Percentiles rank a stretch among this genome's conserved stretches.
phyloP scores from a whole-genome alignment of 2,329 filamentous ascomycete species.

The Chrysoporthe austroafricana region DNA sequence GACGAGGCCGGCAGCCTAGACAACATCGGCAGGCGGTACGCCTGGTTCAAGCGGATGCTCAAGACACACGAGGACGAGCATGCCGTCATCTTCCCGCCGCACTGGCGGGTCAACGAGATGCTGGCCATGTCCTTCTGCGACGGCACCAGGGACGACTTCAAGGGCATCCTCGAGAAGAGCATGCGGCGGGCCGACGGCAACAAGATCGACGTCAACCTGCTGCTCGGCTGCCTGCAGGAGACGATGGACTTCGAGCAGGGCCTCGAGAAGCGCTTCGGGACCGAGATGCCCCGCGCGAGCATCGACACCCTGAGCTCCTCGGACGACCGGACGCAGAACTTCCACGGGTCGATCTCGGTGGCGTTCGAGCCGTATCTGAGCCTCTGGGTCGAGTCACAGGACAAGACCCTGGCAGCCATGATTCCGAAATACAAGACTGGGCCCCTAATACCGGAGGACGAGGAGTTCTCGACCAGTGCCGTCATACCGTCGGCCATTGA shows the following conservation, averaged over 20 bases:
- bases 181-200: conserved; percentile 78
- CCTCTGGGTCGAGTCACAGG: conserved; percentile 95
- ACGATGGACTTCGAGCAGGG: conserved; percentile 96
- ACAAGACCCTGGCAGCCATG: conserved; percentile 80
- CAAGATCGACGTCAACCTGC: conserved; percentile 84
- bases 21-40: conserved; percentile 92
- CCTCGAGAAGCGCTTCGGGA: conserved; percentile 81
- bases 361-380: conserved; percentile 97
- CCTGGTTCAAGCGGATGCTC: conserved; percentile 95
- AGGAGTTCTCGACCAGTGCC: conserved; percentile 88
- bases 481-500: conserved; percentile 95
- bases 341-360: conserved; percentile 90
- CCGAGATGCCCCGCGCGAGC: conserved; percentile 70
- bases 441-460: conserved; percentile 77
- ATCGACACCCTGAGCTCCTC: conserved; percentile 86
- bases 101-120: conserved; percentile 90
- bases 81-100: conserved; percentile 79
- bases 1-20: conserved; percentile 96
- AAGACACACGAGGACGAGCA: conserved; percentile 97
- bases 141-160: conserved; percentile 93
- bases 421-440: conserved; percentile 88
- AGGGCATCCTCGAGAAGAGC: conserved; percentile 84
- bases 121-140: conserved; percentile 93
- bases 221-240: conserved; percentile 89
- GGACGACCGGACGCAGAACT: conserved; percentile 75